Evolutionary conservation across 352 stramenopile genomes (phyloP).

Genomic region (Peronospora farinosa): DNA sequence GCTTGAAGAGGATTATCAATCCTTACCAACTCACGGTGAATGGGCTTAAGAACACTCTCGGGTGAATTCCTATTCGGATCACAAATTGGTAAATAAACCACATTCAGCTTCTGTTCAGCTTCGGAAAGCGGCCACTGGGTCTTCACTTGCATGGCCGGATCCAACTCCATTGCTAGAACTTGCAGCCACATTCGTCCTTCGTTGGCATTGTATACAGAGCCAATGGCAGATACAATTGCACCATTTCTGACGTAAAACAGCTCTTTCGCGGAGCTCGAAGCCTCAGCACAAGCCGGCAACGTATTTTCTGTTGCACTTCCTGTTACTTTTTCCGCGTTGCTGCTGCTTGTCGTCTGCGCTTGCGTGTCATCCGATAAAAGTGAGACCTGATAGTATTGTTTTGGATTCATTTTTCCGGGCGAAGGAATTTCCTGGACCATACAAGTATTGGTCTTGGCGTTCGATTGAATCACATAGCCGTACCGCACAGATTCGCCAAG

Average conservation of each 20-base stretch:
- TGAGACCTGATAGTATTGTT: conserved; percentile 48
- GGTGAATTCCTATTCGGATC: conserved; percentile 22
- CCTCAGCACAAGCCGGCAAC: conserved; percentile 33
- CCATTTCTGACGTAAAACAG: conserved; percentile 51
- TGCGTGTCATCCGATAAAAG: conserved; percentile 9
- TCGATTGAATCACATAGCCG: conserved; percentile 69
- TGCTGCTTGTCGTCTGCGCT: conserved; percentile 11
- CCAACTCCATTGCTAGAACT: conserved; percentile 48
- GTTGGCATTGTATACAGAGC: conserved; percentile 43
- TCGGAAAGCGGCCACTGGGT: conserved; percentile 31
- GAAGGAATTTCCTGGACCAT: conserved; percentile 66
- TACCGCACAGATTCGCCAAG: conserved; percentile 26
- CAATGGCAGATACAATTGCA: conserved; percentile 44
- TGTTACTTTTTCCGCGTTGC: conserved; percentile 15
- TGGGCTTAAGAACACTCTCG: conserved; percentile 35
- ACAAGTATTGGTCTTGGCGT: conserved; percentile 68
- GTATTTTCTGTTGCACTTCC: conserved; percentile 13
- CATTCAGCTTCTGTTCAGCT: conserved; percentile 37
- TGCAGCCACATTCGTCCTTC: conserved; percentile 58
- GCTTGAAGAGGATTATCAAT: conserved; percentile 32
- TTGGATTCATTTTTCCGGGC: conserved; percentile 51
- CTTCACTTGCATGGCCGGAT: conserved; percentile 37
- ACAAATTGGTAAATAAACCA: conserved; percentile 56
- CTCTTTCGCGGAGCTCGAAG: conserved; percentile 34
- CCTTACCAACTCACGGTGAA: conserved; percentile 41